Percentiles rank a stretch among this genome's conserved stretches.
These are phyloP conservation scores for Aspergillus fructus DNA, from an alignment of 2,329 filamentous ascomycete species.

Conservation along the genomic window DNA sequence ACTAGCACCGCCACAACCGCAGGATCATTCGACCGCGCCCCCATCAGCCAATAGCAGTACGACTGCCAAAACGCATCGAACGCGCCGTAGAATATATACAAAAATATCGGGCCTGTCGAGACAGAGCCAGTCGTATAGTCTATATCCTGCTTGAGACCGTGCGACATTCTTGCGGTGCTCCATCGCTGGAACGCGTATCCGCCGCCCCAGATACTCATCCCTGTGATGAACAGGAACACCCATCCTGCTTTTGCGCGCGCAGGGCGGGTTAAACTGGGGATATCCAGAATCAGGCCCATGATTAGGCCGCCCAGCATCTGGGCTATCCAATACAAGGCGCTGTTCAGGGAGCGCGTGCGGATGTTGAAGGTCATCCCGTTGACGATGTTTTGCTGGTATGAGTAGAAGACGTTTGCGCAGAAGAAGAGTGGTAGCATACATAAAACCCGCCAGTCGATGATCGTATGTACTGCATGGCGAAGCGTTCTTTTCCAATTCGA, in stretches of 20 bases:
- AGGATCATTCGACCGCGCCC: constrained; percentile 46
- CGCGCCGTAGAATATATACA: constrained; percentile 70
- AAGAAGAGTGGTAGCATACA: constrained; percentile 57
- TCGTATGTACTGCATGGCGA: not conserved
- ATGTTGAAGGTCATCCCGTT: constrained; percentile 57
- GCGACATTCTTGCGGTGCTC: constrained; percentile 48
- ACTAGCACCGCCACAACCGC: constrained; percentile 46
- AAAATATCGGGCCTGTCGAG: constrained; percentile 61
- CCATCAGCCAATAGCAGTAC: constrained; percentile 62
- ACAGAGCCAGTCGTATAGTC: constrained; percentile 52
- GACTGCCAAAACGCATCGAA: constrained; percentile 69
- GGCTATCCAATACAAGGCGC: constrained; percentile 56
- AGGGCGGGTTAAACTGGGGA: constrained; percentile 43
- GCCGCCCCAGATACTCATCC: constrained; percentile 57
- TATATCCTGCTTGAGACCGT: constrained; percentile 37
- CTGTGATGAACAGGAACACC: constrained; percentile 47
- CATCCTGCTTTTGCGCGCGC: constrained; percentile 51
- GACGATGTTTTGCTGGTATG: constrained; percentile 57
- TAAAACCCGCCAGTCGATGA: constrained; percentile 32
- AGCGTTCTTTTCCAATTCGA: not conserved
- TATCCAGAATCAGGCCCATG: constrained; percentile 40
- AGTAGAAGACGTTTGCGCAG: constrained; percentile 57
- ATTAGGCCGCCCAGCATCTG: constrained; percentile 56
- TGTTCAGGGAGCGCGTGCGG: constrained; percentile 56
- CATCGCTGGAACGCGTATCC: constrained; percentile 66